A percentile compares a stretch with the other conserved stretches of the same genome.
Evolutionary conservation across 257 asterid species (phyloP).

Genomic region (Solanum rostratum): DNA sequence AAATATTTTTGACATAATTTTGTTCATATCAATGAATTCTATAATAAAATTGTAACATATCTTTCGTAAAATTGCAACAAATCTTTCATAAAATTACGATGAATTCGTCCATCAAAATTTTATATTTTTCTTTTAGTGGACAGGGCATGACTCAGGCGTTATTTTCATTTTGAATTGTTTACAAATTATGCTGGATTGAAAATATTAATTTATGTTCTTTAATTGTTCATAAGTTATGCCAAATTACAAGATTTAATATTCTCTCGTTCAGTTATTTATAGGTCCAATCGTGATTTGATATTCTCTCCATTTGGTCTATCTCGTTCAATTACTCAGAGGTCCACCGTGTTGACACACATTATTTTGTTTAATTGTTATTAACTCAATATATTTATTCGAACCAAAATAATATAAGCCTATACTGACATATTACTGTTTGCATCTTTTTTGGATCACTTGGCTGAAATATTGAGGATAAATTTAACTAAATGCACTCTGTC

Average conservation of each 20-base stretch:
- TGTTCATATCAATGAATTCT: background rate
- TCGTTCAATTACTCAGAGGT: no score
- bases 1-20: background rate
- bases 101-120: background rate
- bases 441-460: background rate
- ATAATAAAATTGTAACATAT: background rate
- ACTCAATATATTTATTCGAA: no score
- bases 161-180: background rate
- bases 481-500: background rate
- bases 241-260: no score
- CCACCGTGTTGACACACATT: background rate
- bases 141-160: background rate
- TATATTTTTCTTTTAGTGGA: background rate
- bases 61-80: background rate
- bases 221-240: background rate
- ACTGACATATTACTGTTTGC: background rate
- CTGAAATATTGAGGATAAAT: background rate
- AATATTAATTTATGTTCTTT: background rate
- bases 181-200: background rate
- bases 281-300: background rate
- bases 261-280: background rate
- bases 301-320: no score
- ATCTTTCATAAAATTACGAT: background rate
- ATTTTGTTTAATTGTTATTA: background rate
- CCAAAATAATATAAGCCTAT: background rate